phyloP scores from a whole-genome alignment of 768 basidiomycete genomes.

The Macrolepiota albuminosa region DNA sequence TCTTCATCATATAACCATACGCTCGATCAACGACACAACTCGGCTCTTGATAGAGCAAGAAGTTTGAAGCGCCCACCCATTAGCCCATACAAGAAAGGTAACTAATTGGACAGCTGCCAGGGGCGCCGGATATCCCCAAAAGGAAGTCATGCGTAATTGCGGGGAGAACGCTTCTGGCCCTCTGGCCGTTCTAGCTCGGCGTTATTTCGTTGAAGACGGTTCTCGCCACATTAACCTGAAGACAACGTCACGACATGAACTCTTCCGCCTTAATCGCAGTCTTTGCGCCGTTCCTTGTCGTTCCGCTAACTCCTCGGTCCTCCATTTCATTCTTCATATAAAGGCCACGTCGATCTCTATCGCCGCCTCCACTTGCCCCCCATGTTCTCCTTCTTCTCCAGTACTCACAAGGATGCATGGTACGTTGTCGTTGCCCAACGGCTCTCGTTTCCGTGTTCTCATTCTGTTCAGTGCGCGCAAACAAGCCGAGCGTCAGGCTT shows the following conservation, averaged over 20 bases:
- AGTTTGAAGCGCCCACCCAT: background rate
- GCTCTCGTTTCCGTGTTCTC: background rate
- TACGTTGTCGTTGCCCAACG: conserved; percentile 16
- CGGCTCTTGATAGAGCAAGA: conserved; percentile 2
- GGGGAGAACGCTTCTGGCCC: conserved; percentile 9
- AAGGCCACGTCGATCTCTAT: conserved; percentile 5
- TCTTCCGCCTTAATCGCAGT: conserved; percentile 18
- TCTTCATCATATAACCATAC: background rate
- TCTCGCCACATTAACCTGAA: conserved; percentile 13
- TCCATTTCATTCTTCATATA: conserved; percentile 3
- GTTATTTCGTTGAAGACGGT: conserved; percentile 13
- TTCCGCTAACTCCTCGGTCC: conserved; percentile 18
- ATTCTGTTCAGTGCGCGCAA: conserved; percentile 32
- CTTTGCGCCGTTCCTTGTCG: conserved; percentile 2
- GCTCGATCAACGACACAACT: background rate
- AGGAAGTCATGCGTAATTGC: conserved; percentile 6
- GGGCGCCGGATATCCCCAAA: conserved; percentile 11
- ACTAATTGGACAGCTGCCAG: conserved; percentile 10
- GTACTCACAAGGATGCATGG: conserved; percentile 25
- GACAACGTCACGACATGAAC: conserved; percentile 14
- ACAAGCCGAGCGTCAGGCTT: conserved; percentile 38
- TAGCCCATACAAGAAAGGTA: conserved; percentile 11
- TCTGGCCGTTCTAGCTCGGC: conserved; percentile 26
- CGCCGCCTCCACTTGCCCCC: conserved; percentile 3
- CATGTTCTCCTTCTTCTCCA: conserved; percentile 16